Base-by-base conservation (phyloP, 1,284 basidiomycete genomes). In the Apiotrichum montevideense region DNA sequence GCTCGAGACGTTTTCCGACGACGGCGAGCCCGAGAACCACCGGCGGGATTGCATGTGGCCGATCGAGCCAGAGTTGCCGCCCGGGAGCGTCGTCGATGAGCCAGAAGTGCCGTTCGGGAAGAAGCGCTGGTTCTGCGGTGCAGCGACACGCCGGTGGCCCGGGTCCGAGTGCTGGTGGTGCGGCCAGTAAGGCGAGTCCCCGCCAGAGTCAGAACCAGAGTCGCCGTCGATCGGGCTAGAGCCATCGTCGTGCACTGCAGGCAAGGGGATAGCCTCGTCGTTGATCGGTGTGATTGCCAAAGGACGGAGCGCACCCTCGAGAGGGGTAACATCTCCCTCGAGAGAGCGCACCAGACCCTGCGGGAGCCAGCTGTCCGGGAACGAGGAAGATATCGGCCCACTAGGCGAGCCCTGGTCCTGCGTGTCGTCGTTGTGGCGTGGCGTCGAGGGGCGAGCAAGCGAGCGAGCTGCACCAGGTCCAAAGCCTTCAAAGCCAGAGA, bases 261-360 rank as follows among this genome's bases (percentile, higher is more conserved):
- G 40, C 21, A 40, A 4, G 32, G 40, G 13, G 32, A 41, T 9
- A 14, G 13, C 50, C 40, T 51, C 50, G 50, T 51, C 50, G 41
- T 51, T 41, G 7, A 41, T 43, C 40, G 50, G 41, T 6, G 50
- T 61, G 21, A 62, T 15, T 40, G 58, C 62, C 21, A 21, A 21
- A 21, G 21, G 21, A 21, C 21, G 21, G 34, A 54, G 54, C 41
- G 35, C 52, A 35, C 56, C 54, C 43, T 72, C 69, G 34, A 70
- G 56, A 3, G 75, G 74, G 3, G 72, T 73, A 33, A 67, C 63
- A 55, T 75, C 73, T 21, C 75, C 72, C 55, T 75, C 75, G 10
- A 78, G 63, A 1, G 74, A 76, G 15, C 74, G 66, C 58, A 78
- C 75, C 32, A 78, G 58, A 14, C 73, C 74, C 58, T 75, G 73